Evolutionary conservation across 768 basidiomycete species (phyloP).

Genomic region (Paxillus rubicundulus): DNA sequence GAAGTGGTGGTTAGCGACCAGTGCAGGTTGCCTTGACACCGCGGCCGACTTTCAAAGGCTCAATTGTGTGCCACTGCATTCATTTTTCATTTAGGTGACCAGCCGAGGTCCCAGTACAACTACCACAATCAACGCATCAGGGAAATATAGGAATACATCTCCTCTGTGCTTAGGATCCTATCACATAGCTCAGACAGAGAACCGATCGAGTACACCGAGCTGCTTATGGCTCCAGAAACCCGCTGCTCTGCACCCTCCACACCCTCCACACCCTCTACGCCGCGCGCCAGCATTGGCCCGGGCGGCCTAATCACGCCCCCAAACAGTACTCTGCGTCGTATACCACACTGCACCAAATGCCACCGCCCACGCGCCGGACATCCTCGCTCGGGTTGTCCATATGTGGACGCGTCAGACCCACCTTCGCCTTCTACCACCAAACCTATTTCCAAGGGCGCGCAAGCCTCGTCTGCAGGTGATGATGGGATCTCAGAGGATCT

Average conservation of each 20-base stretch:
- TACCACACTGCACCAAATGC: slow-evolving; percentile 55
- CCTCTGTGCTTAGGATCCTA: too few species aligned
- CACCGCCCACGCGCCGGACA: slow-evolving; percentile 54
- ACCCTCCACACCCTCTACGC: slow-evolving; percentile 28
- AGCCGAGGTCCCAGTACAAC: not conserved
- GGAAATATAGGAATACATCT: too few species aligned
- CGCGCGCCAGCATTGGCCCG: slow-evolving; percentile 11
- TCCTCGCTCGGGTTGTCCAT: slow-evolving; percentile 62
- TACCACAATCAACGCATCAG: not conserved
- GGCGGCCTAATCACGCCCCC: slow-evolving; percentile 25
- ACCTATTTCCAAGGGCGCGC: not conserved
- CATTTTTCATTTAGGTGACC: not conserved
- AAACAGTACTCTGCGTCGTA: slow-evolving; percentile 45
- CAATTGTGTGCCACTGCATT: not conserved
- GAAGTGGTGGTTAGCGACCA: not conserved
- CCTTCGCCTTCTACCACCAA: slow-evolving; percentile 14
- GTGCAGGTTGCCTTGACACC: not conserved
- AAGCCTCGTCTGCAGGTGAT: slow-evolving; percentile 6
- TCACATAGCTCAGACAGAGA: too few species aligned
- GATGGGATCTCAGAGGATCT: slow-evolving; percentile 41
- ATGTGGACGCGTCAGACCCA: slow-evolving; percentile 30
- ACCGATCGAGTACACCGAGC: not conserved
- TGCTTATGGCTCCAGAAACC: slow-evolving; percentile 24
- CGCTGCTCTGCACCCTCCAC: slow-evolving; percentile 26
- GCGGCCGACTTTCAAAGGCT: not conserved